Evolutionary conservation across 352 stramenopile species (phyloP).

Genomic region (Pythium volutum): DNA sequence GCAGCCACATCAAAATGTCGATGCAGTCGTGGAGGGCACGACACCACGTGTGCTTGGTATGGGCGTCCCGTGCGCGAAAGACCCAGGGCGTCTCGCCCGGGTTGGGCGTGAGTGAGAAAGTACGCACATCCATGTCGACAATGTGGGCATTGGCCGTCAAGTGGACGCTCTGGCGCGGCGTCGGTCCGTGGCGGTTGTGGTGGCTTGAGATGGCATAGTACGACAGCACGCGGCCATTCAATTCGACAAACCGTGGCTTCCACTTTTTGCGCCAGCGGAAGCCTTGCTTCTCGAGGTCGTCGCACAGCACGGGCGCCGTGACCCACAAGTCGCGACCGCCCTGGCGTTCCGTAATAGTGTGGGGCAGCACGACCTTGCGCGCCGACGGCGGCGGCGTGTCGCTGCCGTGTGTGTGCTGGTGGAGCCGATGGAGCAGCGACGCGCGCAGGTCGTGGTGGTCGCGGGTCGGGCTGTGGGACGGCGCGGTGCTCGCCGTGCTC

Average conservation of each 20-base stretch:
- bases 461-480: slow-evolving; percentile 9
- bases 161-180: slow-evolving; percentile 47
- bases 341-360: slow-evolving; percentile 77
- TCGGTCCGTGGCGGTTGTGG: slow-evolving; percentile 16
- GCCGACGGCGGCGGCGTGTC: slow-evolving; percentile 18
- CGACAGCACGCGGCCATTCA: slow-evolving; percentile 66
- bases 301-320: slow-evolving; percentile 63
- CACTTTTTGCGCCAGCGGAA: slow-evolving; percentile 81
- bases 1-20: slow-evolving; percentile 72
- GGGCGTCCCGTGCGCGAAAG: slow-evolving; percentile 44
- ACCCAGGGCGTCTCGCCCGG: slow-evolving; percentile 59
- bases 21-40: slow-evolving; percentile 67
- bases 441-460: background rate
- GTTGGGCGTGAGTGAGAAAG: slow-evolving; percentile 48
- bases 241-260: slow-evolving; percentile 68
- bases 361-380: slow-evolving; percentile 42
- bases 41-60: slow-evolving; percentile 61
- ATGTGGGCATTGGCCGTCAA: slow-evolving; percentile 55
- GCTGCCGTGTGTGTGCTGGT: slow-evolving; percentile 12
- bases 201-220: slow-evolving; percentile 50
- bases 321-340: slow-evolving; percentile 72
- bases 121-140: slow-evolving; percentile 51
- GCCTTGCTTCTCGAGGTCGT: slow-evolving; percentile 67
- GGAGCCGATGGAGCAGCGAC: slow-evolving; percentile 19
- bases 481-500: slow-evolving; percentile 19